Conservation (phyloP, 805 yeast genomes). For the Candida anglica region DNA sequence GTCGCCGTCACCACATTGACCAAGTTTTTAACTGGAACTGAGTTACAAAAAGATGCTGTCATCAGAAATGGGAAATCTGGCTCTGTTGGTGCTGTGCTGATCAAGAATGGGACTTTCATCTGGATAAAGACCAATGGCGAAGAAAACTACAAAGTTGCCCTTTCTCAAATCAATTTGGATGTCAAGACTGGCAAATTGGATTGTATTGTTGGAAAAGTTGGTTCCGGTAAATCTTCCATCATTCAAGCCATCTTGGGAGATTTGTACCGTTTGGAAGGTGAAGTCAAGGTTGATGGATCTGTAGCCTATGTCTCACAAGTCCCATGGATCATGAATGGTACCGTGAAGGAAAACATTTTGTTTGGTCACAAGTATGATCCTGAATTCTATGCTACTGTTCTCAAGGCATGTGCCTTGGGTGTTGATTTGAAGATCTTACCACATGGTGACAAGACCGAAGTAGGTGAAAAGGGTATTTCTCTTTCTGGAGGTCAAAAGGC, state of each 20-base stretch:
- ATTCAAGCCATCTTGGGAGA: conserved; percentile 81
- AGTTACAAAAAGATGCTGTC: conserved; percentile 77
- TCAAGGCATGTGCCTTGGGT: conserved; percentile 83
- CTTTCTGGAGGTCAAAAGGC: conserved; percentile 98
- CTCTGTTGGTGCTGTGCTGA: conserved; percentile 51
- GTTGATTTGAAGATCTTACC: conserved; percentile 78
- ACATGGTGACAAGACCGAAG: conserved; percentile 87
- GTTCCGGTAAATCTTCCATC: conserved; percentile 84
- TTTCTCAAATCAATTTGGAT: conserved; percentile 55
- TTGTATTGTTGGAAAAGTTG: conserved; percentile 88
- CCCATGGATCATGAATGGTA: conserved; percentile 97
- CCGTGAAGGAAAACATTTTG: conserved; percentile 84
- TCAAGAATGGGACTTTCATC: conserved; percentile 66
- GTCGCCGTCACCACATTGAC: conserved; percentile 75
- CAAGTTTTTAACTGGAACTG: conserved; percentile 68
- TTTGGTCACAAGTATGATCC: conserved; percentile 86
- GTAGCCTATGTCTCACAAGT: conserved; percentile 89
- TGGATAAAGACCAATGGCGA: conserved; percentile 70
- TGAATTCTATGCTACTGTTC: conserved; percentile 72
- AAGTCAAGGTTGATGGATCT: conserved; percentile 66
- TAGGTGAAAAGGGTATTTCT: conserved; percentile 96
- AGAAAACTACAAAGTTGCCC: conserved; percentile 57
- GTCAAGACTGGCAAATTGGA: conserved; percentile 74
- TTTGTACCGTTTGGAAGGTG: conserved; percentile 69
- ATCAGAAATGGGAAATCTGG: conserved; percentile 44